Percentiles rank a stretch among this genome's conserved stretches.
phyloP scores from a whole-genome alignment of 257 asterid genomes.

The Galeopsis tetrahit region DNA sequence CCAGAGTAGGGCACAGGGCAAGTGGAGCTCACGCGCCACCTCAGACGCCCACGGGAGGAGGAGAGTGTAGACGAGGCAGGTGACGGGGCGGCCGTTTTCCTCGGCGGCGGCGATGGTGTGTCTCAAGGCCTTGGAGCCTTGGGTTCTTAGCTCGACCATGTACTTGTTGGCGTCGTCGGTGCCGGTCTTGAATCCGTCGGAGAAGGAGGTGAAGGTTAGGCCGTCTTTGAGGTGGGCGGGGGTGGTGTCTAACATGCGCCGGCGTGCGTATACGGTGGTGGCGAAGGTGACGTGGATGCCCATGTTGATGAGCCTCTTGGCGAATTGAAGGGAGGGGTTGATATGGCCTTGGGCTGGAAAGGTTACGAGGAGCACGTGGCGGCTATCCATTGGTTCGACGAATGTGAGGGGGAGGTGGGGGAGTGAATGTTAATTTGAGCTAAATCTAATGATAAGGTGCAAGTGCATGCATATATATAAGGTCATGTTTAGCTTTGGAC shows the following conservation, averaged over 20 bases:
- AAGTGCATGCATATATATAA: neutral
- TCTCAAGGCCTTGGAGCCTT: conserved; percentile 42
- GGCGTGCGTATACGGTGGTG: conserved; percentile 47
- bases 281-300: conserved; percentile 61
- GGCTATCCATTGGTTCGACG: conserved; percentile 32
- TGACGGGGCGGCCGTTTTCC: conserved; percentile 48
- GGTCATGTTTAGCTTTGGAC: neutral
- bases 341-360: conserved; percentile 70
- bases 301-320: conserved; percentile 47
- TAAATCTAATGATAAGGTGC: too few species aligned
- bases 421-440: neutral
- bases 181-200: conserved; percentile 48
- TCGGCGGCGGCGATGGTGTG: conserved; percentile 31
- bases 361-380: conserved; percentile 56
- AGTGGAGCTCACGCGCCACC: conserved; percentile 54
- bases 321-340: conserved; percentile 68
- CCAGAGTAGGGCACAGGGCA: conserved; percentile 65
- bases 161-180: conserved; percentile 24
- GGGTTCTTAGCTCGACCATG: conserved; percentile 32
- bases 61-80: conserved; percentile 53
- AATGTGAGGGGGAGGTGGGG: neutral
- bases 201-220: conserved; percentile 46
- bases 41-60: conserved; percentile 60
- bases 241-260: conserved; percentile 38
- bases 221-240: conserved; percentile 31